These are phyloP conservation scores for Brassica cretica DNA, from an alignment of 345 rosid species.

Conservation along the genomic window DNA sequence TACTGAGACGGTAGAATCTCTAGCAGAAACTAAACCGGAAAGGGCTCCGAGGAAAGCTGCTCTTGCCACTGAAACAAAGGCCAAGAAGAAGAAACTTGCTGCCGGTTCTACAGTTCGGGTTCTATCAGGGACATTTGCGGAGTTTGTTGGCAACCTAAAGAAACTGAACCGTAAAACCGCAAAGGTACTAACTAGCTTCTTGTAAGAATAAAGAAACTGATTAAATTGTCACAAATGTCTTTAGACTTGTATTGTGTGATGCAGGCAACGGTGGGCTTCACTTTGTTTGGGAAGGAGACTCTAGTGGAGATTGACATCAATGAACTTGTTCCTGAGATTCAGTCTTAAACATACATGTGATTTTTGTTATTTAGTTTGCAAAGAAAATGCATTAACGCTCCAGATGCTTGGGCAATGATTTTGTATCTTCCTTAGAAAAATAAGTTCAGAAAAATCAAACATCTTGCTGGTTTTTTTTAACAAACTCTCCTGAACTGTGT, in stretches of 20 bases:
- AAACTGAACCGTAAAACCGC: slow-evolving; percentile 70
- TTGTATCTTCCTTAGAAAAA: not conserved
- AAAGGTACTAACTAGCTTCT: slow-evolving; percentile 42
- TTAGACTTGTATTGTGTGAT: no score
- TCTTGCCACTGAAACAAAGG: slow-evolving; percentile 33
- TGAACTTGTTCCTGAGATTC: slow-evolving; percentile 66
- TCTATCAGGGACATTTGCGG: slow-evolving; percentile 74
- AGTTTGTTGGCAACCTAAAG: slow-evolving; percentile 69
- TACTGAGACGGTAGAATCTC: slow-evolving; percentile 34
- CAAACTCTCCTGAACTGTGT: not conserved
- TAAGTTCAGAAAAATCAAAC: not conserved
- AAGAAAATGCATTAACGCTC: not conserved
- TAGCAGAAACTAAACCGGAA: slow-evolving; percentile 43
- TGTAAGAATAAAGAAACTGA: no score
- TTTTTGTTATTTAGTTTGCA: not conserved
- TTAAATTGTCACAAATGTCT: no score
- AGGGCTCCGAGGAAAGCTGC: slow-evolving; percentile 36
- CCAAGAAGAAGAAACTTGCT: slow-evolving; percentile 44
- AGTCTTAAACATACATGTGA: slow-evolving; percentile 32
- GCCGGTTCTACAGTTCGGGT: slow-evolving; percentile 75
- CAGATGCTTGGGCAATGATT: not conserved
- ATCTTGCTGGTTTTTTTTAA: not conserved
- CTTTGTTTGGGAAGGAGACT: slow-evolving; percentile 85
- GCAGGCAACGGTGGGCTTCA: slow-evolving; percentile 85
- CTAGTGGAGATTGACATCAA: slow-evolving; percentile 67